These are phyloP conservation scores for Flaveria brownii DNA, from an alignment of 129 eudicot genomes.

Conservation along the genomic window DNA sequence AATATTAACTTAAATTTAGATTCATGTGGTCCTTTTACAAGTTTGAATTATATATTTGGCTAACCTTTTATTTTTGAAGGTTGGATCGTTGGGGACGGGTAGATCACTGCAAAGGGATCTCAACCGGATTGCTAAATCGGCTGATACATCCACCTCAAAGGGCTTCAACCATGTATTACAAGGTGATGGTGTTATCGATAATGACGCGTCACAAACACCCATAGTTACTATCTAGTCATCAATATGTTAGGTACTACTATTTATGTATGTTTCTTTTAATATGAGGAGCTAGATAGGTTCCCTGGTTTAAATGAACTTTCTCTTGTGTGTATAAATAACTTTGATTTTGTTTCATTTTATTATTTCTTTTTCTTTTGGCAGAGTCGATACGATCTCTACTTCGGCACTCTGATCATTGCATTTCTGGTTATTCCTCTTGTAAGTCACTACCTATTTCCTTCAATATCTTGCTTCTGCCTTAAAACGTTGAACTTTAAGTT, in stretches of 20 bases:
- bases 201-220: no score
- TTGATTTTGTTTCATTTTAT: no score
- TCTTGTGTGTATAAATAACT: no score
- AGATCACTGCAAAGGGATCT: conserved; percentile 23
- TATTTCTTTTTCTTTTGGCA: neutral
- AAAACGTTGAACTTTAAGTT: neutral
- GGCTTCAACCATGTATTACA: conserved; percentile 23
- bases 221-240: no score
- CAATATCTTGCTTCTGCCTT: neutral
- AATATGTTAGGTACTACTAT: no score
- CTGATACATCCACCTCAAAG: conserved; percentile 24
- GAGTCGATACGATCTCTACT: neutral
- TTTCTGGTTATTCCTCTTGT: conserved; percentile 24
- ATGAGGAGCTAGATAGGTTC: no score
- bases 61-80: conserved; percentile 12
- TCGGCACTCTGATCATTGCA: conserved; percentile 5
- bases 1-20: no score
- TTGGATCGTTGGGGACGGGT: conserved; percentile 22
- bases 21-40: no score
- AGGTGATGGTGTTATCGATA: conserved; percentile 1
- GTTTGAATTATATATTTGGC: no score
- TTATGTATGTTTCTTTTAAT: no score
- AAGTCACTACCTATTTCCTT: conserved; percentile 1
- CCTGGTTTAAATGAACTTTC: no score
- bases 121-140: conserved; percentile 48